These are phyloP conservation scores for Buxus sempervirens DNA, from an alignment of 164 flowering plant species.

Conservation along the genomic window DNA sequence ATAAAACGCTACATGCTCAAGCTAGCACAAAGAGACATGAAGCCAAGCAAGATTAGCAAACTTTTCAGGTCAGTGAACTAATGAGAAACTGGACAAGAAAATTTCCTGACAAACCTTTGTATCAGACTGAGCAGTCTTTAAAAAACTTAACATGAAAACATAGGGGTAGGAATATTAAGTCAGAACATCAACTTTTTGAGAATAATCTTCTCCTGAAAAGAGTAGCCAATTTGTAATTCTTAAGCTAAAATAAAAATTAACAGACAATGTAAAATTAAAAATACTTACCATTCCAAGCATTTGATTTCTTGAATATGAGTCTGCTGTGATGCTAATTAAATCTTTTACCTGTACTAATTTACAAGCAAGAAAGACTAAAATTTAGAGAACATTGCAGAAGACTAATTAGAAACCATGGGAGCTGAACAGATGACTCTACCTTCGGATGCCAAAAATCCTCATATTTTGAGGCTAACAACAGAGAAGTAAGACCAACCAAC, in stretches of 20 bases:
- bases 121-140: too few relatives aligned
- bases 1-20: too few relatives aligned
- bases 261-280: not conserved
- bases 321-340: conserved; percentile 69
- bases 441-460: too few relatives aligned
- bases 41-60: too few relatives aligned
- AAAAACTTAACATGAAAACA: conserved; percentile 57
- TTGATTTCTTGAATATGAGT: too few relatives aligned
- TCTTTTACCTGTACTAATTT: conserved; percentile 55
- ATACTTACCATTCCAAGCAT: too few relatives aligned
- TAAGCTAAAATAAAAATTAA: not conserved
- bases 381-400: not conserved
- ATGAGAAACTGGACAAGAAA: not conserved
- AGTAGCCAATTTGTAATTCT: too few relatives aligned
- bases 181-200: conserved; percentile 72
- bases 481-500: too few relatives aligned
- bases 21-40: too few relatives aligned
- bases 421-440: conserved; percentile 5
- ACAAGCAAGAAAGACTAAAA: not conserved
- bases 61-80: not conserved
- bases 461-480: too few relatives aligned
- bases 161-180: conserved; percentile 69
- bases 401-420: not conserved
- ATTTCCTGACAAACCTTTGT: conserved; percentile 27
- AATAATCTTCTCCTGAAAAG: conserved; percentile 71